Evolutionary conservation across 2,329 filamentous ascomycete genomes (phyloP).

Genomic region (Botrytis porri): DNA sequence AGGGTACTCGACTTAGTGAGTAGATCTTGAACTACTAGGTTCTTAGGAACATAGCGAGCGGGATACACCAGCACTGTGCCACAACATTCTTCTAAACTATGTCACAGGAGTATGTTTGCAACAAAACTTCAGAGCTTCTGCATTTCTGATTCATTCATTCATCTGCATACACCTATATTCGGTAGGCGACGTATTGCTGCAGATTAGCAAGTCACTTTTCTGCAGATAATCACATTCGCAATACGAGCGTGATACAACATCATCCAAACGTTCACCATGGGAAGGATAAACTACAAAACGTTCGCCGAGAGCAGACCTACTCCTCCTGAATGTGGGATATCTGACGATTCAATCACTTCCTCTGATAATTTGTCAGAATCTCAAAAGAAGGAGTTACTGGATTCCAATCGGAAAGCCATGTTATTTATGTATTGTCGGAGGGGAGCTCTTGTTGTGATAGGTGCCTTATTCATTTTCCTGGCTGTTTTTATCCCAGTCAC

Average conservation of each 20-base stretch:
- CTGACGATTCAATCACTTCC: background rate
- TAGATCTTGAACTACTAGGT: background rate
- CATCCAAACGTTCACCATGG: background rate
- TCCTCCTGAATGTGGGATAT: background rate
- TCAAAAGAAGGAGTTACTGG: background rate
- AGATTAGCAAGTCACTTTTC: background rate
- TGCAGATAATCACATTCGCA: background rate
- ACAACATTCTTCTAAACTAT: background rate
- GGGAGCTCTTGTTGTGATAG: background rate
- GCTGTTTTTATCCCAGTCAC: conserved; percentile 1
- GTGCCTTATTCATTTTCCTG: background rate
- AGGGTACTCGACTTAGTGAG: too few relatives aligned
- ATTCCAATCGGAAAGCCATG: background rate
- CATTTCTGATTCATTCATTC: background rate
- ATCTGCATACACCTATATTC: background rate
- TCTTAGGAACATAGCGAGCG: background rate
- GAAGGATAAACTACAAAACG: conserved; percentile 3
- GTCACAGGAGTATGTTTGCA: too few relatives aligned
- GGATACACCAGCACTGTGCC: background rate
- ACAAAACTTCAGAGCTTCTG: background rate
- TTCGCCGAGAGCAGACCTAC: background rate
- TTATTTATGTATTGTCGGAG: background rate
- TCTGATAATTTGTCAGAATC: background rate
- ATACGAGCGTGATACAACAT: background rate
- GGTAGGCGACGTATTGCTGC: background rate